Evolutionary conservation across 2,329 filamentous ascomycete species (phyloP), one percentile per base, ranked within the genome.

Genomic region (Calonectria ilicicola): DNA sequence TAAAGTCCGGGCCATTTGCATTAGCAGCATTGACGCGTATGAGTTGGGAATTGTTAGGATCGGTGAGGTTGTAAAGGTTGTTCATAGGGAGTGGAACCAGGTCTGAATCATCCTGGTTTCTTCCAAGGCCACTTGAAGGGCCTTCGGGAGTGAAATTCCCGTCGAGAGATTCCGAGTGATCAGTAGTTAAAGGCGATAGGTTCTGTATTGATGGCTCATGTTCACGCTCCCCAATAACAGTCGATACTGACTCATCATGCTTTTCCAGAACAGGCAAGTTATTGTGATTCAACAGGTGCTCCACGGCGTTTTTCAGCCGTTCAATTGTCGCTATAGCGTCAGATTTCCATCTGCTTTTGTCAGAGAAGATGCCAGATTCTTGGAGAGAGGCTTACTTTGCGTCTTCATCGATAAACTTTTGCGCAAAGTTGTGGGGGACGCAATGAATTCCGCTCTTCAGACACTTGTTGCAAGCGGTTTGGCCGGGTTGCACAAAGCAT

Each of bases 381-480:
- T 32, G 3, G 17, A 26, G 14, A 38, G 19, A 8, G 5, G 35
- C 53, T 17, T 40, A 58, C 53, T 26, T 58, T 1, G 53, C 32
- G n/a, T 58, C 53, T 40, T 58, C 53, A 38, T 58, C 53, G 14
- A 58, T 58, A 21, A 58, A 58, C 32, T 58, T 58, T 58, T 58
- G 53, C 2, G 53, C 53, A 58, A 58, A 58, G 15, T 58, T 58
- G 15, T 58, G 53, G 12, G 53, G 53, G 23, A 58, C 53, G 6
- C 53, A 58, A 5, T 26, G 32, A 17, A 58, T 40, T 19, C 53
- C 53, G n/a, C 53, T 58, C 14, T 32, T 58, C 32, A 58, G 21
- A 8, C 53, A 58, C n/a, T 58, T 58, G 19, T 58, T 58, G 32
- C 53, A 58, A 12, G 53, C 32, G 7, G n/a, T 35, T n/a, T 58